phyloP scores from a whole-genome alignment of 2,329 filamentous ascomycete genomes.

The Claviceps monticola region DNA sequence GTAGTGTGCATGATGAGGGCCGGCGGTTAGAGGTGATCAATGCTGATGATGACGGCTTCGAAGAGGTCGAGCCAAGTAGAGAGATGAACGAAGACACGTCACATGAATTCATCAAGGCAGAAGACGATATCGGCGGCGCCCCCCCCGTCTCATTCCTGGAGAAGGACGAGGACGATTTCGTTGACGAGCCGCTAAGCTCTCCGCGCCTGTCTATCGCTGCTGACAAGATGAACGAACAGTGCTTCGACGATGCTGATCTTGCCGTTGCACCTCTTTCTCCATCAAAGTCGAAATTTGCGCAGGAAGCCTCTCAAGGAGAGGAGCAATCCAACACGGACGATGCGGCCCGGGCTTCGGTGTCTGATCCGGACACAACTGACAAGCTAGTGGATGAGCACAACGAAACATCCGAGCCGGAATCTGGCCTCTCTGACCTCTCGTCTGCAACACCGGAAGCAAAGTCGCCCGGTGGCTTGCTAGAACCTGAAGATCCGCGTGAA shows the following conservation, averaged over 20 bases:
- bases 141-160: slow-evolving; percentile 18
- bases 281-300: slow-evolving; percentile 19
- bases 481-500: slow-evolving; percentile 6
- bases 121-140: slow-evolving; percentile 32
- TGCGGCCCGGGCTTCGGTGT: neutral
- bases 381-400: slow-evolving; percentile 1
- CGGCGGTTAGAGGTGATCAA: slow-evolving; percentile 68
- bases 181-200: slow-evolving; percentile 64
- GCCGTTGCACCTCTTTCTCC: slow-evolving; percentile 46
- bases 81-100: slow-evolving; percentile 62
- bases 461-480: slow-evolving; percentile 4
- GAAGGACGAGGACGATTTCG: slow-evolving; percentile 59
- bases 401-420: neutral
- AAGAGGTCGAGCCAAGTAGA: slow-evolving; percentile 62
- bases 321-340: neutral
- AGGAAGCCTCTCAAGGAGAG: slow-evolving; percentile 1
- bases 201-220: slow-evolving; percentile 48
- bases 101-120: slow-evolving; percentile 51
- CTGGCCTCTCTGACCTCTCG: neutral
- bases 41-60: slow-evolving; percentile 78
- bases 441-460: slow-evolving; percentile 9
- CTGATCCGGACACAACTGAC: neutral
- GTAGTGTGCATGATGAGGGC: slow-evolving; percentile 38
- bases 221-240: slow-evolving; percentile 36
- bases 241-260: slow-evolving; percentile 42